A percentile compares a stretch with the other conserved stretches of the same genome.
Conservation (phyloP, 768 basidiomycete genomes). For the Phanerodontia chrysosporium region DNA sequence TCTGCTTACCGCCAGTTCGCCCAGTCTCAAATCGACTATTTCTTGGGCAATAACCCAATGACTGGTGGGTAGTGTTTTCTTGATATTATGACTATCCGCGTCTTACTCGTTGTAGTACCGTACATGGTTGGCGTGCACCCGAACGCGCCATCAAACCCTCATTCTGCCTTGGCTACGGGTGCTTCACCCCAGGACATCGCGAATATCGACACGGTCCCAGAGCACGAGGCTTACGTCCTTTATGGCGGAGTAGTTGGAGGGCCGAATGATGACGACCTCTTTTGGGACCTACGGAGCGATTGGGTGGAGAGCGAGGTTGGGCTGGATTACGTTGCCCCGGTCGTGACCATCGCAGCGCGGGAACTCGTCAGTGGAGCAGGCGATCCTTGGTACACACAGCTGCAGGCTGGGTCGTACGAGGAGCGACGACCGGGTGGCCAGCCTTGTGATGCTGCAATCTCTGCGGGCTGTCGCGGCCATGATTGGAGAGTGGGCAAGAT, state of each 20-base stretch:
- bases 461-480: constrained; percentile 43
- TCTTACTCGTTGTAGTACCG: constrained; percentile 43
- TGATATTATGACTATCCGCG: not conserved
- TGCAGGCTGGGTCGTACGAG: constrained; percentile 65
- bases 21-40: constrained; percentile 74
- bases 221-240: constrained; percentile 67
- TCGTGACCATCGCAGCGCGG: constrained; percentile 82
- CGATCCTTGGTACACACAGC: constrained; percentile 75
- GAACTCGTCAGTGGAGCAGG: constrained; percentile 60
- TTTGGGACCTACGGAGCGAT: constrained; percentile 82
- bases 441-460: constrained; percentile 77
- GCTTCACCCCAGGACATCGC: constrained; percentile 54
- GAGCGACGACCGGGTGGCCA: constrained; percentile 57
- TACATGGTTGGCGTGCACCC: constrained; percentile 90
- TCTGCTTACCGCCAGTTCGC: constrained; percentile 71
- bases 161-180: constrained; percentile 85
- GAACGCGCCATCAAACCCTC: constrained; percentile 87
- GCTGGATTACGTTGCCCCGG: constrained; percentile 87
- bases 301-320: constrained; percentile 88
- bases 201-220: constrained; percentile 68
- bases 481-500: constrained; percentile 41
- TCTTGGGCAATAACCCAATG: constrained; percentile 88
- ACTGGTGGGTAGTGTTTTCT: constrained; percentile 41
- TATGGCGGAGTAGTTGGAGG: constrained; percentile 91
- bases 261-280: constrained; percentile 70